A percentile compares a stretch with the other conserved stretches of the same genome.
Conservation (phyloP, 2,329 filamentous ascomycete species). For the Drechslerella dactyloides region DNA sequence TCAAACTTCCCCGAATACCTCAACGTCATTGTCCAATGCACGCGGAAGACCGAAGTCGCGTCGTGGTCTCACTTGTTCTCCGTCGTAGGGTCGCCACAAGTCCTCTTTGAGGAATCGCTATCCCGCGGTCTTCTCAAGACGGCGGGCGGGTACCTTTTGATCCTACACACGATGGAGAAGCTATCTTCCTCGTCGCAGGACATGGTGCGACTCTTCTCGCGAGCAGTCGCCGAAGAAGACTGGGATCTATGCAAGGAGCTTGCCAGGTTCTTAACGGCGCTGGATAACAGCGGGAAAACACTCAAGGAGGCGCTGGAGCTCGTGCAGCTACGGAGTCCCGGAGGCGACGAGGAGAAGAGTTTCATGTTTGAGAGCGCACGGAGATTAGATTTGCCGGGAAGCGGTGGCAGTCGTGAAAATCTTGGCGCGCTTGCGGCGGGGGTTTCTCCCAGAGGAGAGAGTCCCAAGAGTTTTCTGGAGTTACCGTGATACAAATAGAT, state of each 20-base stretch:
- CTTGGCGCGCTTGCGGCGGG: slow-evolving; percentile 25
- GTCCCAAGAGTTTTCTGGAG: slow-evolving; percentile 40
- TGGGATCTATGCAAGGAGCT: slow-evolving; percentile 97
- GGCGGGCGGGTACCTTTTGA: slow-evolving; percentile 92
- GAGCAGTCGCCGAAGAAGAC: slow-evolving; percentile 82
- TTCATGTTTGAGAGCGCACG: slow-evolving; percentile 59
- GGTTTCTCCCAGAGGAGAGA: slow-evolving; percentile 18
- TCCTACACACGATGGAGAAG: slow-evolving; percentile 82
- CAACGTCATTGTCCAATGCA: slow-evolving; percentile 95
- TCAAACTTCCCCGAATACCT: slow-evolving; percentile 73
- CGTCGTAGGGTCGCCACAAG: slow-evolving; percentile 85
- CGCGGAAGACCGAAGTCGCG: slow-evolving; percentile 91
- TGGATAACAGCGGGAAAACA: slow-evolving; percentile 84
- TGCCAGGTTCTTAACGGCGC: slow-evolving; percentile 88
- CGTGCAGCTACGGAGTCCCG: slow-evolving; percentile 60
- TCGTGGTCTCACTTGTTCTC: slow-evolving; percentile 91
- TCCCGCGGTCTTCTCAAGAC: slow-evolving; percentile 87
- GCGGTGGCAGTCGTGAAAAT: slow-evolving; percentile 30
- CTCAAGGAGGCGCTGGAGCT: slow-evolving; percentile 74
- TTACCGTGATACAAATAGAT: slow-evolving; percentile 18
- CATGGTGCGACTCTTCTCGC: slow-evolving; percentile 77
- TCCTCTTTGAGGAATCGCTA: slow-evolving; percentile 91
- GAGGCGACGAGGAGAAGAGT: slow-evolving; percentile 56
- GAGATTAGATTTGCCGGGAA: slow-evolving; percentile 24
- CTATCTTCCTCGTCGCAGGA: slow-evolving; percentile 72